Evolutionary conservation across 345 rosid species (phyloP).

Genomic region (Acer negundo): DNA sequence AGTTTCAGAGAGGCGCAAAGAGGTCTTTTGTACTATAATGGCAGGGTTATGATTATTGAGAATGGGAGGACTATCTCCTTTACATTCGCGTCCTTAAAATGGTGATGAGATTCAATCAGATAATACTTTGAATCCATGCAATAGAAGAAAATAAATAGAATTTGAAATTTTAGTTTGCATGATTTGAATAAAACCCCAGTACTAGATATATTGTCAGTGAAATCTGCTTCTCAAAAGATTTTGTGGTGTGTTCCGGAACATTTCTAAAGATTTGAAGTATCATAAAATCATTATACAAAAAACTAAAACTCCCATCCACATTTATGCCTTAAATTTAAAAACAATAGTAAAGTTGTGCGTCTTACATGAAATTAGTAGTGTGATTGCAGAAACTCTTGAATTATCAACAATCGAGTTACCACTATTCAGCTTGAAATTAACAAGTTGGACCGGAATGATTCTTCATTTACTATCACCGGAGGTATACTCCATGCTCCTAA

Average conservation of each 20-base stretch:
- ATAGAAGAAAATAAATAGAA: too few relatives aligned
- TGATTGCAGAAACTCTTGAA: neutral
- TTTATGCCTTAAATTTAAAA: neutral
- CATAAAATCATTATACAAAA: neutral
- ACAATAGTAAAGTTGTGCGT: neutral
- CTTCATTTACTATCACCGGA: conserved; percentile 62
- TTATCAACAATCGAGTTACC: neutral
- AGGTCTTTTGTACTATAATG: too few relatives aligned
- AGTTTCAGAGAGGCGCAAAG: too few relatives aligned
- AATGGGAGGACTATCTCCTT: too few relatives aligned
- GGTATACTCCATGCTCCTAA: conserved; percentile 88
- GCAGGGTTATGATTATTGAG: too few relatives aligned
- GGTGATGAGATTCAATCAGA: too few relatives aligned
- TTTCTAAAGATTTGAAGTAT: too few relatives aligned
- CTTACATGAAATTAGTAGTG: neutral
- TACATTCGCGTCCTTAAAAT: too few relatives aligned
- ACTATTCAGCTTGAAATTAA: conserved; percentile 5
- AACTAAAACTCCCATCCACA: neutral
- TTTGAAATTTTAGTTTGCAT: too few relatives aligned
- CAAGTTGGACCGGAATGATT: conserved; percentile 41
- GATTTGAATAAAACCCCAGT: too few relatives aligned
- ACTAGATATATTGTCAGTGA: too few relatives aligned
- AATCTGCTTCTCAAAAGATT: neutral
- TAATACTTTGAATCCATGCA: too few relatives aligned
- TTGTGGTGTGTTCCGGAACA: neutral